Base-by-base conservation (phyloP, 2,329 filamentous ascomycete species). In the Fusarium sp. region DNA sequence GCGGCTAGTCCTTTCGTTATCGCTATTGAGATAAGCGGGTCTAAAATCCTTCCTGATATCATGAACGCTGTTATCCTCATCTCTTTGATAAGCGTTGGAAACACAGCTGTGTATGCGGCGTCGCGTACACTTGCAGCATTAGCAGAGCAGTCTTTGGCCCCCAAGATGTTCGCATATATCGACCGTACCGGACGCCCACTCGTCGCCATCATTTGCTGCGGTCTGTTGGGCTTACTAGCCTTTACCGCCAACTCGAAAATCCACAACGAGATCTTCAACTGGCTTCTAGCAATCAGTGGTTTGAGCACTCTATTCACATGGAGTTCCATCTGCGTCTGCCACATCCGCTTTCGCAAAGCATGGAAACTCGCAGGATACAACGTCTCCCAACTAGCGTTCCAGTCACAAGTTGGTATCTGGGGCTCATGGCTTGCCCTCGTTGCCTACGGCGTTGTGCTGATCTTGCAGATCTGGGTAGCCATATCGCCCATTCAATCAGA, bases 11-110 rank as follows among this genome's bases (percentile, higher is more conserved):
- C 94, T 2, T 98, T 98, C 77, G 94, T 98, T 71, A 96, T 98
- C 72, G 93, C 94, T 63, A 97, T 97, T 74, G 84, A 91, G 70
- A 91, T 93, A 66, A 93, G 93, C 6, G 91, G 93, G 16, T 96
- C 97, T 72, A 81, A 87, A 31, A 89, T 91, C 3, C 86, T 97
- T 7, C 93, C 93, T 2, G 94, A 92, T 1, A 87, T 97, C 46
- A 96, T 98, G 91, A 98, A 98, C 79, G 90, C 89, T n/a, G 93
- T 98, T 63, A 97, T 98, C 77, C 89, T 98, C 73, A 89, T 97
- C 66, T 92, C 94, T n/a, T 92, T 97, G 21, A 84, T 97, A 21
- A 96, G 93, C 1, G 94, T 97, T 59, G 93, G 94, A 55, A 97
- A 97, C 78, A 94, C 93, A 6, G 90, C 93, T 66, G 91, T 98